These are phyloP conservation scores for Monilinia fructigena DNA, from an alignment of 2,329 filamentous ascomycete genomes.

Conservation along the genomic window DNA sequence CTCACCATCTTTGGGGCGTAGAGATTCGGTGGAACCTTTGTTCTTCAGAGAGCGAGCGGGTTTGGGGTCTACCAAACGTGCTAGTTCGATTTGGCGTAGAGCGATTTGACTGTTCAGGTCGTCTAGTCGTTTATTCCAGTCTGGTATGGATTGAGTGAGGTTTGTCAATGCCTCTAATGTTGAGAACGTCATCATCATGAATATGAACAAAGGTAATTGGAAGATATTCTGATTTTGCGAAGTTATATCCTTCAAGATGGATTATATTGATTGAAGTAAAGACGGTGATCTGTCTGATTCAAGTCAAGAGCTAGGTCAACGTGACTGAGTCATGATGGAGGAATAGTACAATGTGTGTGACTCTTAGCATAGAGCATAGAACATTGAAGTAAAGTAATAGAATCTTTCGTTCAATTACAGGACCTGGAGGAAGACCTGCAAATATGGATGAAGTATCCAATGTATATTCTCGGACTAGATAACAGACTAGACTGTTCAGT, in stretches of 20 bases:
- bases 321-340: constrained; percentile 3
- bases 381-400: neutral
- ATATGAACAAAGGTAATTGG: neutral
- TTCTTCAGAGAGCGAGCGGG: constrained; percentile 40
- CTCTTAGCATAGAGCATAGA: neutral
- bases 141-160: constrained; percentile 55
- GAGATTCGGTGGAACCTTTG: constrained; percentile 41
- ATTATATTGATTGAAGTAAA: neutral
- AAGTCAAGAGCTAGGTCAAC: neutral
- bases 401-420: neutral
- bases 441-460: neutral
- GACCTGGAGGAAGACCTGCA: neutral
- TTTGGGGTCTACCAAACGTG: constrained; percentile 46
- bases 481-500: neutral
- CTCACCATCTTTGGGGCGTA: constrained; percentile 37
- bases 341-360: constrained; percentile 7
- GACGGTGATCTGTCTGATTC: neutral
- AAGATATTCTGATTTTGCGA: neutral
- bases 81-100: constrained; percentile 60
- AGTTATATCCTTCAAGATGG: neutral
- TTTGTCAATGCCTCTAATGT: constrained; percentile 55
- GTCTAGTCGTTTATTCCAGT: constrained; percentile 59
- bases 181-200: constrained; percentile 32
- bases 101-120: constrained; percentile 61
- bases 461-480: no score